A percentile compares a stretch with the other conserved stretches of the same genome.
Evolutionary conservation across 2,329 filamentous ascomycete species (phyloP).

Genomic region (Cucurbitaria berberidis): DNA sequence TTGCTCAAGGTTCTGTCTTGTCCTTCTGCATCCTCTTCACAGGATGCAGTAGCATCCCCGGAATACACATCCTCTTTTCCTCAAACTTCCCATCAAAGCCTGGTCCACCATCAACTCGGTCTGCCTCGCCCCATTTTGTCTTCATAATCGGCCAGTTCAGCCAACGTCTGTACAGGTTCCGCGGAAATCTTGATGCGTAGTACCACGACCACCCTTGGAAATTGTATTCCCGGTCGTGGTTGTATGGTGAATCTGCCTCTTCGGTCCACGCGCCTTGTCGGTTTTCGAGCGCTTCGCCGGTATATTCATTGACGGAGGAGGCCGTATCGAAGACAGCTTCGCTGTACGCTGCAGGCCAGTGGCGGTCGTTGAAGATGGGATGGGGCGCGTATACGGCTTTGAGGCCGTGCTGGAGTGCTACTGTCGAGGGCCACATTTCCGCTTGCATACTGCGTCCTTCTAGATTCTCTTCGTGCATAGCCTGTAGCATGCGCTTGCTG

Average conservation of each 20-base stretch:
- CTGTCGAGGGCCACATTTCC: constrained; percentile 93
- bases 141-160: constrained; percentile 80
- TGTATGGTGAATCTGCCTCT: constrained; percentile 51
- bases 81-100: constrained; percentile 55
- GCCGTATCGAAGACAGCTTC: constrained; percentile 76
- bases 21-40: constrained; percentile 67
- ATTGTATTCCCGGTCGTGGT: constrained; percentile 81
- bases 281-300: constrained; percentile 61
- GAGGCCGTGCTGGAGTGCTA: constrained; percentile 87
- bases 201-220: constrained; percentile 89
- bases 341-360: constrained; percentile 81
- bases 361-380: constrained; percentile 83
- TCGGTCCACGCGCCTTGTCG: constrained; percentile 60
- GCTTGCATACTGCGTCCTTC: constrained; percentile 90
- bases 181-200: constrained; percentile 83
- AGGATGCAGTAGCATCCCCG: constrained; percentile 87
- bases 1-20: constrained; percentile 21
- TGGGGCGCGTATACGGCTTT: constrained; percentile 93
- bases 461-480: constrained; percentile 91
- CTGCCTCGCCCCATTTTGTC: constrained; percentile 78
- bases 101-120: constrained; percentile 57
- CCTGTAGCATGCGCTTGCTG: constrained; percentile 76
- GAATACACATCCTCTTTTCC: constrained; percentile 84
- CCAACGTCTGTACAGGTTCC: constrained; percentile 85
- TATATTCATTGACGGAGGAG: constrained; percentile 23